Base-by-base conservation (phyloP, 208 protist species). In the Giardia muris region DNA sequence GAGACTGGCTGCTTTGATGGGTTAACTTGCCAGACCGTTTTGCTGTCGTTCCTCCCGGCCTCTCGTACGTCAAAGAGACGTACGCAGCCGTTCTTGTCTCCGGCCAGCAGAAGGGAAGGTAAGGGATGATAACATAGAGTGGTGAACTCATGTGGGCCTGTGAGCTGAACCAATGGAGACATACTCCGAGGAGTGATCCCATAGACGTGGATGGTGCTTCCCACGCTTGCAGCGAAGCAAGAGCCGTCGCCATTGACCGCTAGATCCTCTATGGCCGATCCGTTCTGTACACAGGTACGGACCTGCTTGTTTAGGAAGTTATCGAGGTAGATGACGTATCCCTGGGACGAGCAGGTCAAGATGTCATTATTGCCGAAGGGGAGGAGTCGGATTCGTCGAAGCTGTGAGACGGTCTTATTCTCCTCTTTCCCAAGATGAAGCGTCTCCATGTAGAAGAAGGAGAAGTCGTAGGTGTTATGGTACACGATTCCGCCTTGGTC, bases 401-500 rank as follows among this genome's bases (percentile, higher is more conserved):
- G 10, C 19, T 39, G 30, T 30, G 57, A 10, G 19, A 30, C 10
- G 10, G 57, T 39, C 19, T 30, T 30, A 30, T 30, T 76, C 30
- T 76, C 57, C 57, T 76, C 30, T 76, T 30, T 30, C 19, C 10
- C 57, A 10, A 39, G 10, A 30, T 76, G 57, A 76, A 76, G 10
- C 10, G 57, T 76, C 57, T 76, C 57, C 57, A 46, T 46, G 42
- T 89, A 89, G 45, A 46, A 44, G 42, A 45, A 89, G 4, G 86
- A 89, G 42, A 89, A 89, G 42, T 89, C 86, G 42, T 89, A 89
- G 4, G 86, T 89, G 42, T 89, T 89, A 89, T 89, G 42, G 42
- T 46, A 44, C 4, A 46, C 4, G 86, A 89, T 89, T 10, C 3
- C 4, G 3, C 86, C 86, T 46, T 43, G 86, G 3, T 89, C 42